These are phyloP conservation scores for Vigna nakashimae DNA, from an alignment of 306 rosid species.

Conservation along the genomic window DNA sequence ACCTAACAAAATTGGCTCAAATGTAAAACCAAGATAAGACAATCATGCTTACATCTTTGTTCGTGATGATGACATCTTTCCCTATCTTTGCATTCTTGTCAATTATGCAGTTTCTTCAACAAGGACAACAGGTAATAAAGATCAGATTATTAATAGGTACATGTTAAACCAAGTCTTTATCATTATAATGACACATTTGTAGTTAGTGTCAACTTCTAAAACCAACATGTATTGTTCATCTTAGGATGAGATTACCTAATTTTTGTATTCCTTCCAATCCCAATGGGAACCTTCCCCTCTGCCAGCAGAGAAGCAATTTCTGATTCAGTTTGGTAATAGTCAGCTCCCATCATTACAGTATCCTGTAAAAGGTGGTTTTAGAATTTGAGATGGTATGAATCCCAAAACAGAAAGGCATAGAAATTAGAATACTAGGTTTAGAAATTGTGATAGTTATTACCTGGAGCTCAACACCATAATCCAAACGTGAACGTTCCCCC, in stretches of 20 bases:
- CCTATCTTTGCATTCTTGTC: slow-evolving; percentile 95
- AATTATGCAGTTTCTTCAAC: slow-evolving; percentile 80
- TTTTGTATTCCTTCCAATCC: slow-evolving; percentile 82
- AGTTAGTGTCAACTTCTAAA: slow-evolving; percentile 2
- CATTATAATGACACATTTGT: slow-evolving; percentile 6
- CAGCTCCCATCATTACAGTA: slow-evolving; percentile 96
- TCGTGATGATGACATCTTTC: slow-evolving; percentile 72
- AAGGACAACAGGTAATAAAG: slow-evolving; percentile 31
- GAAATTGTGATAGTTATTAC: slow-evolving; percentile 54
- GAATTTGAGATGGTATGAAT: slow-evolving; percentile 29
- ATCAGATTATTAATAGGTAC: slow-evolving; percentile 24
- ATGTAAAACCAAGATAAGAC: slow-evolving; percentile 32
- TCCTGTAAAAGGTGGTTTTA: slow-evolving; percentile 55
- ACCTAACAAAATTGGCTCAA: slow-evolving; percentile 11
- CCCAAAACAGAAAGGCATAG: not conserved
- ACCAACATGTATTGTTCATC: not conserved
- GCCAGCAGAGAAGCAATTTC: slow-evolving; percentile 86
- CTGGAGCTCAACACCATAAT: slow-evolving; percentile 82
- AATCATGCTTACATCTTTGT: slow-evolving; percentile 74
- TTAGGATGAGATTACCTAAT: slow-evolving; percentile 60
- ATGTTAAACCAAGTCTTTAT: slow-evolving; percentile 13
- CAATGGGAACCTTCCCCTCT: slow-evolving; percentile 83
- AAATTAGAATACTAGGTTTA: not conserved
- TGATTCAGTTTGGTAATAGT: slow-evolving; percentile 88
- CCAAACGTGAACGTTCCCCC: slow-evolving; percentile 88